Percentiles rank a stretch among this genome's conserved stretches.
phyloP scores from a whole-genome alignment of 2,329 filamentous ascomycete genomes.

The Alternaria sp. region DNA sequence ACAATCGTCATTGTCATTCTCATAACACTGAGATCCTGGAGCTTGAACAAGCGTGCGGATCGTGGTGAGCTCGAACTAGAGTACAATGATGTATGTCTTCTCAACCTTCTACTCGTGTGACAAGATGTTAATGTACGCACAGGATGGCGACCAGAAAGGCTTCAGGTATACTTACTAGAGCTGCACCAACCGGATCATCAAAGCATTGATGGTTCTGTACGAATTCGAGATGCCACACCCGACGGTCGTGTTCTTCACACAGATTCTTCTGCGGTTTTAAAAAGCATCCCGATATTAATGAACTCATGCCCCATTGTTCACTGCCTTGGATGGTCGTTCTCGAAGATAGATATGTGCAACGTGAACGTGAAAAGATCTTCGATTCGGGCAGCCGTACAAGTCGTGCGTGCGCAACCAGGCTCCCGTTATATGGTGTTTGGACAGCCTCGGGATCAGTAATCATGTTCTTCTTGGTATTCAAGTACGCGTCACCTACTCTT shows the following conservation, averaged over 20 bases:
- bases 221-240: neutral
- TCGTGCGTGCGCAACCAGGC: neutral
- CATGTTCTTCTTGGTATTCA: neutral
- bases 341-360: neutral
- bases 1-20: conserved; percentile 44
- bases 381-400: neutral
- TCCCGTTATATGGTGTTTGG: neutral
- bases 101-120: neutral
- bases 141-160: conserved; percentile 42
- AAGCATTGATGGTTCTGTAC: neutral
- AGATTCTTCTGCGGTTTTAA: neutral
- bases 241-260: neutral
- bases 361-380: neutral
- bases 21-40: conserved; percentile 41
- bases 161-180: conserved; percentile 43
- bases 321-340: neutral
- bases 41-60: conserved; percentile 47
- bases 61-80: conserved; percentile 52
- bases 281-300: neutral
- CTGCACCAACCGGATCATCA: neutral
- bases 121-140: conserved; percentile 17
- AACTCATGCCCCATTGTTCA: neutral
- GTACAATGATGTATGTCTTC: conserved; percentile 42
- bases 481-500: neutral
- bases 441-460: neutral